These are phyloP conservation scores for Phlebiopsis flavidoalba DNA, from an alignment of 768 basidiomycete genomes.

Conservation along the genomic window DNA sequence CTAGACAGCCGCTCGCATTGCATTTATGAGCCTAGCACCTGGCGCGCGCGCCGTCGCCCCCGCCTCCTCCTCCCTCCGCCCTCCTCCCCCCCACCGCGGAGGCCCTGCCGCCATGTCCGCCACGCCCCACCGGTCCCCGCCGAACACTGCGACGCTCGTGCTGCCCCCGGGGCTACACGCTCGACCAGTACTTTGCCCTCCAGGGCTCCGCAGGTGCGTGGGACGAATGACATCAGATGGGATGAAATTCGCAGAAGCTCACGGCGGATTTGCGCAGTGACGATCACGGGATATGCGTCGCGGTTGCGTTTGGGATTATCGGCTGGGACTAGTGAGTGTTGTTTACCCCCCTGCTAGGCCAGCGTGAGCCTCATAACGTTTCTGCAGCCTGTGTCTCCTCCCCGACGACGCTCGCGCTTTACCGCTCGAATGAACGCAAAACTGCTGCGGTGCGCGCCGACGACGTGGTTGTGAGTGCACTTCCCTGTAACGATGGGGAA, in stretches of 20 bases:
- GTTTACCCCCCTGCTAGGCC: too few relatives aligned
- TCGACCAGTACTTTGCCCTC: conserved; percentile 3
- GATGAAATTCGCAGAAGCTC: neutral
- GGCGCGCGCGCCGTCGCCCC: too few relatives aligned
- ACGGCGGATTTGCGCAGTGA: neutral
- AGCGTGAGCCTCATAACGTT: too few relatives aligned
- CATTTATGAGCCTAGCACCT: neutral
- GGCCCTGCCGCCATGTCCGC: neutral
- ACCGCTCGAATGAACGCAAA: neutral
- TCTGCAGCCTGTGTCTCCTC: neutral
- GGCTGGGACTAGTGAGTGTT: conserved; percentile 8
- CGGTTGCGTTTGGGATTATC: conserved; percentile 4
- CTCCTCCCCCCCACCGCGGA: neutral
- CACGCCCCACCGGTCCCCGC: neutral
- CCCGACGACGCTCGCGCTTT: conserved; percentile 5
- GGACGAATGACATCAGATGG: neutral
- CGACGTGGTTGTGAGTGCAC: conserved; percentile 3
- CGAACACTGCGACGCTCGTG: neutral
- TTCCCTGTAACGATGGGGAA: neutral
- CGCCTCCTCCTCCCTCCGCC: neutral
- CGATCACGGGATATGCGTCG: conserved; percentile 2
- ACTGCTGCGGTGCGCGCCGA: conserved; percentile 2
- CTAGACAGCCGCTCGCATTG: neutral
- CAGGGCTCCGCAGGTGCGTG: conserved; percentile 4
- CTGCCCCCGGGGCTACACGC: conserved; percentile 1